phyloP scores from a whole-genome alignment of 768 basidiomycete species.

The Tricholoma terreum region DNA sequence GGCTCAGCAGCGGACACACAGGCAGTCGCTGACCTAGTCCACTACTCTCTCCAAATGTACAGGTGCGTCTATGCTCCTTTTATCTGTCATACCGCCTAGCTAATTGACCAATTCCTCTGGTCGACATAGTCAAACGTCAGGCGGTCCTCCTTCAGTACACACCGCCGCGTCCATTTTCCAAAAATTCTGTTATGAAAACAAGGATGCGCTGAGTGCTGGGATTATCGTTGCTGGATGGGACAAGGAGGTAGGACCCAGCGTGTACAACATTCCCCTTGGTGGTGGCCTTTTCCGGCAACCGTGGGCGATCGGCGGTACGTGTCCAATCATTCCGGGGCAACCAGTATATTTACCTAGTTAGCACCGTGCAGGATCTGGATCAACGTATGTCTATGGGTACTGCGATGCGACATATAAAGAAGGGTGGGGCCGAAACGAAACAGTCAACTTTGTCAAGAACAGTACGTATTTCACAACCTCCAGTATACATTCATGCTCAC shows the following conservation, averaged over 20 bases:
- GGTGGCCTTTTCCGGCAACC: constrained; percentile 97
- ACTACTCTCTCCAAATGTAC: constrained; percentile 75
- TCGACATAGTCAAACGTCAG: constrained; percentile 48
- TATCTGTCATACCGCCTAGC: neutral
- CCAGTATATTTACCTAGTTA: constrained; percentile 2
- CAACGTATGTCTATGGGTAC: constrained; percentile 98
- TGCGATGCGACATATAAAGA: constrained; percentile 98
- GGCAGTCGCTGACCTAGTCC: constrained; percentile 89
- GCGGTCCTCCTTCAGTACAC: constrained; percentile 72
- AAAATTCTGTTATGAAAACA: constrained; percentile 88
- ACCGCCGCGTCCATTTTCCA: constrained; percentile 84
- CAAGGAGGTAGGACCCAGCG: constrained; percentile 82
- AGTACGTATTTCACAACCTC: constrained; percentile 60
- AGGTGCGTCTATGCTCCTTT: constrained; percentile 42
- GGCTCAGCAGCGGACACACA: constrained; percentile 98
- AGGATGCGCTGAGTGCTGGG: constrained; percentile 83
- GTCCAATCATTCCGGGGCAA: neutral
- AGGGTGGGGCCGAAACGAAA: constrained; percentile 87
- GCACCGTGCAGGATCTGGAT: constrained; percentile 71
- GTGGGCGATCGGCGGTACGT: constrained; percentile 95
- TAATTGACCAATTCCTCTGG: neutral
- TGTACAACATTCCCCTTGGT: constrained; percentile 96
- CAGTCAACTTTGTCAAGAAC: constrained; percentile 92
- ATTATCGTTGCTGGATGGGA: constrained; percentile 99
- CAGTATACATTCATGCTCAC: neutral